Percentiles rank a stretch among this genome's conserved stretches.
These are phyloP conservation scores for Chytriomyces sp. DNA, from an alignment of 192 early-diverging fungal species.

Conservation along the genomic window DNA sequence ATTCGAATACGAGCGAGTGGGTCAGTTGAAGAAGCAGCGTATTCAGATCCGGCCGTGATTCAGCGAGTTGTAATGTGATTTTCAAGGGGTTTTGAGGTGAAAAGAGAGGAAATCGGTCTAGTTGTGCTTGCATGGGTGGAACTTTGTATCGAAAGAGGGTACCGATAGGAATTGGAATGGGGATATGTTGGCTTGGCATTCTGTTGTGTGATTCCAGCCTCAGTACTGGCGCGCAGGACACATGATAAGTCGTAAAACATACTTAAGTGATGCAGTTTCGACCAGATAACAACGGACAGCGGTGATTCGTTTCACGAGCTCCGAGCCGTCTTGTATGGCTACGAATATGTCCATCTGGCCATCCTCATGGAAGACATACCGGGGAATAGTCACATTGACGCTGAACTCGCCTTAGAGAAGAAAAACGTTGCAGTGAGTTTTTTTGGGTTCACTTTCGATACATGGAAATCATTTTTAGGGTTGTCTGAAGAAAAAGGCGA, in stretches of 20 bases:
- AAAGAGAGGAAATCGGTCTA: conserved; percentile 27
- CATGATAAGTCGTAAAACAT: background rate
- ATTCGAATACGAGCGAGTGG: conserved; percentile 33
- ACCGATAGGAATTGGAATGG: conserved; percentile 26
- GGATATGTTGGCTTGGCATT: conserved; percentile 30
- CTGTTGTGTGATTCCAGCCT: background rate
- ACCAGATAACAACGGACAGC: conserved; percentile 32
- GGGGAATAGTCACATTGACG: conserved; percentile 24
- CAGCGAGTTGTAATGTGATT: conserved; percentile 26
- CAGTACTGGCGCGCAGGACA: too few species aligned
- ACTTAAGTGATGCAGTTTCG: conserved; percentile 29
- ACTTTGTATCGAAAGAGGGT: conserved; percentile 26
- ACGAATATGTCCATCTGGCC: conserved; percentile 18
- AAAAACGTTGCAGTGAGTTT: background rate
- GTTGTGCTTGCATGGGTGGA: background rate
- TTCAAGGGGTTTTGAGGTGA: conserved; percentile 23
- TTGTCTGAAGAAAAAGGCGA: background rate
- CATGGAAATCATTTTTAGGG: background rate
- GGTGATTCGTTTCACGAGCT: conserved; percentile 20
- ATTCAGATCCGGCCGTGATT: conserved; percentile 16
- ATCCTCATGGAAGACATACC: conserved; percentile 30
- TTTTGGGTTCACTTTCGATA: too few species aligned
- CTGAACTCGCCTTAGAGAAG: conserved; percentile 22
- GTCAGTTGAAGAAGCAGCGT: conserved; percentile 26
- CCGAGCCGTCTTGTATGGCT: conserved; percentile 17